Evolutionary conservation across 495 filamentous ascomycete species (phyloP), one percentile per base, ranked within the genome.

Genomic region (Aspergillus cavernicola): DNA sequence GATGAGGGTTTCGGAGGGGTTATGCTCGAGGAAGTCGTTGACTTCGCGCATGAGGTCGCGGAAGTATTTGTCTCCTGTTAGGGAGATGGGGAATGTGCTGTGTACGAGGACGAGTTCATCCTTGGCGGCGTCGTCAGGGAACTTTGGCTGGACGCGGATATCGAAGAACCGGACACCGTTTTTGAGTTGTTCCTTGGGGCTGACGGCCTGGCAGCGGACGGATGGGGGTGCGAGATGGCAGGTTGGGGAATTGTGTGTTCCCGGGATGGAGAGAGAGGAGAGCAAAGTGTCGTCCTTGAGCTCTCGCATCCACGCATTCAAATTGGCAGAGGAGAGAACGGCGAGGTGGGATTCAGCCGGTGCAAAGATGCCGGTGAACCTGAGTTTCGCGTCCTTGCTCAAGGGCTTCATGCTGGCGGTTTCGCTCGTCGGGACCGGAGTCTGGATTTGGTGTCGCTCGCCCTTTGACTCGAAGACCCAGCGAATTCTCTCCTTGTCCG

Each of bases 81-180:
- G 69, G 5, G 83, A 78, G 59, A 89, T 78, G n/a, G 88, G 87
- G 66, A 92, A 91, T 13, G 81, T 83, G 43, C 90, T 83, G 65
- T 95, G 88, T 6, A 90, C 86, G 33, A 89, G 80, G 52, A 80
- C 72, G 5, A 88, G 70, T 51, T 73, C 75, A 55, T 86, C 82
- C 35, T 76, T 77, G 45, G 56, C 68, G 0, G 76, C 67, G 38
- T 85, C 72, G 15, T 80, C 72, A 6, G 82, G 80, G 59, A 74
- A 70, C 31, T 79, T 70, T 4, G 81, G 81, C 60, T 88, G 82
- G 35, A 89, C 88, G 38, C 93, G 85, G 54, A 98, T 84, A 65
- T 98, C 93, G 59, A 98, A 84, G 75, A 96, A 97, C 46, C 93
- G 89, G 19, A 97, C 85, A 31, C 93, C 93, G 70, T 96, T 95